phyloP scores from a whole-genome alignment of 768 basidiomycete genomes.

The Podaxis carcinomalis region DNA sequence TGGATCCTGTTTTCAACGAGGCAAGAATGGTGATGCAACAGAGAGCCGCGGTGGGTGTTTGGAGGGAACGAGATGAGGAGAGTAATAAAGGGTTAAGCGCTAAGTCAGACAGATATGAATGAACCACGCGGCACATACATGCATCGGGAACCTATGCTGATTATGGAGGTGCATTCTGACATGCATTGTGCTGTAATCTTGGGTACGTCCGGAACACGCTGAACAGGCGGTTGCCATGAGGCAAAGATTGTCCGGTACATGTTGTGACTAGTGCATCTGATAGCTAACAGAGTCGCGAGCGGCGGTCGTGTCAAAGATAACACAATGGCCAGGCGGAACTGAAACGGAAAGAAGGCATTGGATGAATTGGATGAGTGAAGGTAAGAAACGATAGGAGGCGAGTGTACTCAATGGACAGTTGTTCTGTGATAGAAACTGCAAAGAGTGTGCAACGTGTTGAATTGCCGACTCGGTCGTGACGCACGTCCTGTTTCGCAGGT shows the following conservation, averaged over 20 bases:
- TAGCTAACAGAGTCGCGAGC: not conserved
- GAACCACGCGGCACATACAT: constrained; percentile 12
- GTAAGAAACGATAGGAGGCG: not conserved
- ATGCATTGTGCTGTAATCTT: constrained; percentile 11
- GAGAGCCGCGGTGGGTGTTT: not conserved
- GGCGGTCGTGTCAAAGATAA: not conserved
- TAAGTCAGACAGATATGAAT: constrained; percentile 14
- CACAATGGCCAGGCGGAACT: not conserved
- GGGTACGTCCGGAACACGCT: not conserved
- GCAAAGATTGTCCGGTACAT: not conserved
- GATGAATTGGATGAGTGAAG: not conserved
- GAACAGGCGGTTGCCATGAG: constrained; percentile 9
- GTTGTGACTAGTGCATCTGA: not conserved
- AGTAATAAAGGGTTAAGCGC: constrained; percentile 9
- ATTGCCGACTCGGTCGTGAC: not conserved
- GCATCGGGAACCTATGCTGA: not conserved
- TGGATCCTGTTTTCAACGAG: constrained; percentile 8
- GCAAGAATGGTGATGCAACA: not conserved
- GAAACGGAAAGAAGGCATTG: not conserved
- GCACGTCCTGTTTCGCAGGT: constrained; percentile 3
- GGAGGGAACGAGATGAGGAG: constrained; percentile 7
- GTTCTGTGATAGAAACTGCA: not conserved
- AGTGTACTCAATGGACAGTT: not conserved
- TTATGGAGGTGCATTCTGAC: constrained; percentile 2
- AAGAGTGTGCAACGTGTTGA: not conserved